These are phyloP conservation scores for Phytophthora ohioensis DNA, from an alignment of 352 stramenopile species.

Conservation along the genomic window DNA sequence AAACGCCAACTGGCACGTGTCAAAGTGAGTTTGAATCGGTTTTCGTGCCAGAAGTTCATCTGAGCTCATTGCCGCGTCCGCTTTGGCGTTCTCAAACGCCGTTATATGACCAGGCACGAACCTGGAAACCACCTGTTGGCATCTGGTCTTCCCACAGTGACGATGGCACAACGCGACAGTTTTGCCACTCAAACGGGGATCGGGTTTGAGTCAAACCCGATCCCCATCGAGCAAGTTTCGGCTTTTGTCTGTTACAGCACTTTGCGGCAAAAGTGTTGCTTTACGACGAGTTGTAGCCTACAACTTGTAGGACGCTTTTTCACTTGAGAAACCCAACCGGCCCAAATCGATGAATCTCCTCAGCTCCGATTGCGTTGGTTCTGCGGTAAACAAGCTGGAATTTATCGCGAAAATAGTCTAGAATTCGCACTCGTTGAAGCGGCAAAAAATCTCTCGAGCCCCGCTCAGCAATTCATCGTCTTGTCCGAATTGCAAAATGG, in stretches of 20 bases:
- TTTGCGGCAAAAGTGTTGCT: background rate
- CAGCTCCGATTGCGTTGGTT: background rate
- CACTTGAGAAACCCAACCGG: conserved; percentile 4
- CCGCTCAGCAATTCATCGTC: conserved; percentile 9
- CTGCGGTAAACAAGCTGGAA: conserved; percentile 1
- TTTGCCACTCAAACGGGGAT: too few relatives aligned
- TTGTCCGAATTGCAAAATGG: conserved; percentile 6
- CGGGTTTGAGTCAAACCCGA: background rate
- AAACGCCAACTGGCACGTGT: background rate
- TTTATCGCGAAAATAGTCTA: background rate
- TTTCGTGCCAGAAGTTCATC: background rate
- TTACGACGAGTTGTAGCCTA: background rate
- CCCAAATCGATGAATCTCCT: conserved; percentile 7
- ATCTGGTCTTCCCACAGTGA: conserved; percentile 25
- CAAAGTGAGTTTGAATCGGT: background rate
- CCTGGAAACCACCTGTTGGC: conserved; percentile 29
- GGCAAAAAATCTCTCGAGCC: background rate
- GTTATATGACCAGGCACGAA: conserved; percentile 17
- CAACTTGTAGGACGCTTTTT: background rate
- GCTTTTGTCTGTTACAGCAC: background rate
- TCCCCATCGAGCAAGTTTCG: background rate
- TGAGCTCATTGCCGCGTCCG: background rate
- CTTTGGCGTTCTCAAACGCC: background rate
- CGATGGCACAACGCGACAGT: conserved; percentile 14
- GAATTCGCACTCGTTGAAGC: conserved; percentile 6